phyloP scores from a whole-genome alignment of 192 early-diverging fungal species.

The Jimgerdemannia flammicorona region DNA sequence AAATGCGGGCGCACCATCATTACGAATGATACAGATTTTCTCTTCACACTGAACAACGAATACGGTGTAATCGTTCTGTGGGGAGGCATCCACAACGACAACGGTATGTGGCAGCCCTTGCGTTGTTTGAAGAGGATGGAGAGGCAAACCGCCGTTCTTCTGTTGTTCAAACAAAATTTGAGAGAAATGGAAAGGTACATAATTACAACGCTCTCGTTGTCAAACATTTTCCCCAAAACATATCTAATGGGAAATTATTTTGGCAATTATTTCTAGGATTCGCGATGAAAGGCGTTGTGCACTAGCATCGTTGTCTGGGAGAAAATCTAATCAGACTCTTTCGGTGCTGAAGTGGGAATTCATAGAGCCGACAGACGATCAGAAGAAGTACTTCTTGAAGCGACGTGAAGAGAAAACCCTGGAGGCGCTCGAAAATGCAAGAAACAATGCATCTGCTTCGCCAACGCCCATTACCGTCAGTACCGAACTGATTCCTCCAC shows the following conservation, averaged over 20 bases:
- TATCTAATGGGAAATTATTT: no score
- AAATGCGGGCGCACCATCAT: neutral
- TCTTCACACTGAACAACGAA: neutral
- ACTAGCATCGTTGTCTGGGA: neutral
- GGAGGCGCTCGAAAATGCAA: neutral
- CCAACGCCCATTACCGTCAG: no score
- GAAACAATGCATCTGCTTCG: no score
- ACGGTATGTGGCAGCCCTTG: neutral
- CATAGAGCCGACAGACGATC: neutral
- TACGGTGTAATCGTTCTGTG: neutral
- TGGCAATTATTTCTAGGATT: neutral
- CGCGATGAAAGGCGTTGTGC: neutral
- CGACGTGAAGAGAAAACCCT: neutral
- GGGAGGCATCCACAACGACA: neutral
- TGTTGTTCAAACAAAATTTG: neutral
- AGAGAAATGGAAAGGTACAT: neutral
- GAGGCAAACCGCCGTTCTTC: neutral
- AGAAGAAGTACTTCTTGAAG: neutral
- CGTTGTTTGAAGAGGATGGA: neutral
- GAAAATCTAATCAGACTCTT: no score
- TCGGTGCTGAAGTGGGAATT: neutral
- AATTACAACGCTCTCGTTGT: no score
- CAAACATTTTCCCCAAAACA: no score
- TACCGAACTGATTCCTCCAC: no score
- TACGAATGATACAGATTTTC: neutral